Evolutionary conservation across 1,139 yeast species (phyloP), one percentile per base, ranked within the genome.

Genomic region (Sugiyamaella pinicola): DNA sequence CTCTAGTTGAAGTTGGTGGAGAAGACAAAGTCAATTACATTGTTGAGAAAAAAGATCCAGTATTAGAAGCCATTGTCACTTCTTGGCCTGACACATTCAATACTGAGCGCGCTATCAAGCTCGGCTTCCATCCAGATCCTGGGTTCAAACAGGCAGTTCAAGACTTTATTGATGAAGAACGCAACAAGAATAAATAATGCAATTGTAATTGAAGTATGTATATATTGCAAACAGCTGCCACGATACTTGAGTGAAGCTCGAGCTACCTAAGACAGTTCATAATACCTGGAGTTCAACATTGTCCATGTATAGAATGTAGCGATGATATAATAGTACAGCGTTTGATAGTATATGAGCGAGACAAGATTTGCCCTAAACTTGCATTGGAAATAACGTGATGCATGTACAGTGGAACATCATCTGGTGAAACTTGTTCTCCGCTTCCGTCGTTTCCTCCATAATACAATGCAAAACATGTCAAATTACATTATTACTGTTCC

Each of bases 261-360:
- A n/a, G n/a, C n/a, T n/a, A n/a, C 44, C 55, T n/a, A 50, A 49
- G 9, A 39, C 37, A n/a, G 55, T 58, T n/a, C 53, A 48, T 8
- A 48, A 33, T 67, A 26, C 51, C 52, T 10, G 61, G 61, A 5
- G 67, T 68, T 19, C 71, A 71, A 2, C 71, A 68, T 52, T 68
- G 71, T 71, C 61, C 64, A 18, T 64, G 62, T 34, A 56, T 68
- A 26, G 71, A 68, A 49, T 64, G 59, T 17, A 18, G 31, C 6
- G 43, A 42, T 28, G 42, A 42, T n/a, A 34, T 46, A 7, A n/a
- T n/a, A n/a, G n/a, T n/a, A n/a, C n/a, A n/a, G n/a, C n/a, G n/a
- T n/a, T n/a, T n/a, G n/a, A n/a, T n/a, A n/a, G n/a, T n/a, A n/a
- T n/a, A n/a, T n/a, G n/a, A n/a, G n/a, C n/a, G n/a, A n/a, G n/a